Percentiles rank a stretch among this genome's conserved stretches.
Conservation (phyloP, 1,139 yeast species). For the Scheffersomyces illinoinensis region DNA sequence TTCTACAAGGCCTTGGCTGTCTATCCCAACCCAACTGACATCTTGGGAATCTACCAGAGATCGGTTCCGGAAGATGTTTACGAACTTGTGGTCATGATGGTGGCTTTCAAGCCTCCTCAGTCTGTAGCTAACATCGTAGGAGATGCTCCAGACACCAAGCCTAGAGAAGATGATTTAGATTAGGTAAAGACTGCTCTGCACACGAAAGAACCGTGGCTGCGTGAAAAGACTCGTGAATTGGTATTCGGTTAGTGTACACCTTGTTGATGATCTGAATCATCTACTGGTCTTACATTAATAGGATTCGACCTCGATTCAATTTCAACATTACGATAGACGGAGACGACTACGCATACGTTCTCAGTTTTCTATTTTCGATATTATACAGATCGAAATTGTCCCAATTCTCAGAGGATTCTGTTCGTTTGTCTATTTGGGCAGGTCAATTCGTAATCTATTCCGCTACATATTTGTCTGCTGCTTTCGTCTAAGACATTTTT, state of each 20-base stretch:
- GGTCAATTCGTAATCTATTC: not conserved
- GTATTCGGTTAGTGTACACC: not conserved
- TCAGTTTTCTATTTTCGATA: not conserved
- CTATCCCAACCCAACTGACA: slow-evolving; percentile 92
- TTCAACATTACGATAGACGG: not conserved
- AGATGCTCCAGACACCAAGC: slow-evolving; percentile 20
- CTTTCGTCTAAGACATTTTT: not conserved
- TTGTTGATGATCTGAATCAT: not conserved
- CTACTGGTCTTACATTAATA: not conserved
- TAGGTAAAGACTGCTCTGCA: slow-evolving; percentile 12
- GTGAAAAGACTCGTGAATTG: not conserved
- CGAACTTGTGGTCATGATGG: slow-evolving; percentile 82
- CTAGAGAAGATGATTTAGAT: slow-evolving; percentile 42
- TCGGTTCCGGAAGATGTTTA: slow-evolving; percentile 80
- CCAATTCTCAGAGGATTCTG: not conserved
- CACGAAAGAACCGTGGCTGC: not conserved
- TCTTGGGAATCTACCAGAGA: slow-evolving; percentile 85
- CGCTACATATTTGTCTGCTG: not conserved
- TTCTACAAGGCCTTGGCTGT: slow-evolving; percentile 95
- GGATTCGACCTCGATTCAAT: not conserved
- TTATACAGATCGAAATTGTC: not conserved
- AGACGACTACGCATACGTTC: not conserved
- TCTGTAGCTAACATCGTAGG: slow-evolving; percentile 71
- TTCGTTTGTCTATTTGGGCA: not conserved
- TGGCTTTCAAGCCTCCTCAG: slow-evolving; percentile 86